These are phyloP conservation scores for Verticillium dahliae DNA, from an alignment of 2,329 filamentous ascomycete genomes.

Conservation along the genomic window DNA sequence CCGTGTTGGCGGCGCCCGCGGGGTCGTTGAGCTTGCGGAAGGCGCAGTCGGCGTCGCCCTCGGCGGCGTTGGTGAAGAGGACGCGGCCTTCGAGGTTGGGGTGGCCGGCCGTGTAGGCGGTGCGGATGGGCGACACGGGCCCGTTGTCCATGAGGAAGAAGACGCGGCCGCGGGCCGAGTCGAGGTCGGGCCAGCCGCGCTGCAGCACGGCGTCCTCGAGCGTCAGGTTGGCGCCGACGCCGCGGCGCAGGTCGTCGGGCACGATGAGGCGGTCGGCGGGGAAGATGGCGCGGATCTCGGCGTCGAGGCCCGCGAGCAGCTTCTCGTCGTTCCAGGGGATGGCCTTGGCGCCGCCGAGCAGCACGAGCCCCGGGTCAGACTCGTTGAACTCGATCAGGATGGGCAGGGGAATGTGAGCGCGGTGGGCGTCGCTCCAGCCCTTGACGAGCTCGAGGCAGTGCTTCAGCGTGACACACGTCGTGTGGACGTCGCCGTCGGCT, in stretches of 20 bases:
- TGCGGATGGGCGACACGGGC: conserved; percentile 27
- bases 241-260: conserved; percentile 37
- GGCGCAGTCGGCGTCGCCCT: conserved; percentile 36
- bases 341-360: conserved; percentile 25
- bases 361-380: conserved; percentile 13
- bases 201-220: conserved; percentile 38
- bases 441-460: conserved; percentile 35
- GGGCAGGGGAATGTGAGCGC: conserved; percentile 35
- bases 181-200: conserved; percentile 40
- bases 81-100: conserved; percentile 33
- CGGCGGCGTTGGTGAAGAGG: conserved; percentile 40
- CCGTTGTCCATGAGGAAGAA: conserved; percentile 47
- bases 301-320: conserved; percentile 34
- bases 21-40: conserved; percentile 43
- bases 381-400: conserved; percentile 44
- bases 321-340: conserved; percentile 34
- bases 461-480: conserved; percentile 37
- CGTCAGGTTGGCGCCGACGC: conserved; percentile 20
- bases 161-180: conserved; percentile 34
- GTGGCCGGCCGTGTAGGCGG: conserved; percentile 26
- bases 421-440: conserved; percentile 35
- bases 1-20: conserved; percentile 20
- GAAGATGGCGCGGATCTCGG: conserved; percentile 38
- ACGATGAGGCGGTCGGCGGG: conserved; percentile 30
- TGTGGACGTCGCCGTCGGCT: conserved; percentile 39